Evolutionary conservation across 345 rosid species (phyloP).

Genomic region (Pseudoturritis turrita): DNA sequence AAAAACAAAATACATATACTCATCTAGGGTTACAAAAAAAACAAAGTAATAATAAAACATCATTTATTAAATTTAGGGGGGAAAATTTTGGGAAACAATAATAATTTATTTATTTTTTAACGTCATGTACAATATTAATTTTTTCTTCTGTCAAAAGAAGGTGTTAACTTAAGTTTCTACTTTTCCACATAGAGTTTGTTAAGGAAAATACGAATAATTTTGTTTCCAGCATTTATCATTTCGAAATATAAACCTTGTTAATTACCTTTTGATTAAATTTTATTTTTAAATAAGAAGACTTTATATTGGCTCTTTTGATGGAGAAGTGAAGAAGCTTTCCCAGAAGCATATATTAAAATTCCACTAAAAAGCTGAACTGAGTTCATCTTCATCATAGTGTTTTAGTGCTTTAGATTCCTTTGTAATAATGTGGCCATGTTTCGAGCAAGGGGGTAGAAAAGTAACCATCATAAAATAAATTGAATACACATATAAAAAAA

Average conservation of each 20-base stretch:
- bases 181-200: no score
- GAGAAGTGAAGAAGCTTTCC: background rate
- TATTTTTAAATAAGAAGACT: background rate
- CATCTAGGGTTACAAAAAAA: no score
- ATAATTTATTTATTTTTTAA: no score
- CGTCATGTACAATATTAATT: no score
- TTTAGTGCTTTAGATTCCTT: background rate
- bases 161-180: no score
- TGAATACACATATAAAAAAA: no score
- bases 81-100: no score
- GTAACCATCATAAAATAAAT: background rate
- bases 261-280: background rate
- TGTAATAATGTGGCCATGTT: conserved; percentile 24
- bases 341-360: conserved; percentile 8
- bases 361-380: background rate
- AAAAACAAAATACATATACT: no score
- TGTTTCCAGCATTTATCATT: background rate
- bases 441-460: conserved; percentile 2
- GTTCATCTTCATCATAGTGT: conserved; percentile 11
- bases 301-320: conserved; percentile 1
- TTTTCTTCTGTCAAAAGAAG: no score
- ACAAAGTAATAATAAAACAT: no score
- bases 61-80: no score
- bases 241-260: no score
- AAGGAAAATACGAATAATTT: background rate